phyloP scores from a whole-genome alignment of 345 rosid species.

The Pelargonium nanum region DNA sequence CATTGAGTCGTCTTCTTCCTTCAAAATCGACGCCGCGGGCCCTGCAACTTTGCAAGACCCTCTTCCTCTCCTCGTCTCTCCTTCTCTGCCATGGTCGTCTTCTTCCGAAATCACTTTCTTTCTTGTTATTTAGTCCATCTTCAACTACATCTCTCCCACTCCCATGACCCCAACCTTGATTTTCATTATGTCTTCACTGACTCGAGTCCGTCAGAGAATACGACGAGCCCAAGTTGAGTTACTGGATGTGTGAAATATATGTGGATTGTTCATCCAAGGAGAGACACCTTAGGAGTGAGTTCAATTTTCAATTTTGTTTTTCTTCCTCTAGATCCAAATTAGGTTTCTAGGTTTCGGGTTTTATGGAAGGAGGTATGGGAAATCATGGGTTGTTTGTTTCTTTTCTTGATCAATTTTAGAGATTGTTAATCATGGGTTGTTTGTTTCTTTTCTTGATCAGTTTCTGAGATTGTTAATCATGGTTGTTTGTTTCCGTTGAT shows the following conservation, averaged over 20 bases:
- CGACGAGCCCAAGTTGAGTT: no score
- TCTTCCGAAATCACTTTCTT: no score
- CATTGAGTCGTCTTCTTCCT: no score
- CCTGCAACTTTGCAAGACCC: no score
- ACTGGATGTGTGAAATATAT: no score
- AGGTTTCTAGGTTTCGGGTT: slow-evolving; percentile 3
- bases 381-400: not conserved
- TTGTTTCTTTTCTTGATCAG: not conserved
- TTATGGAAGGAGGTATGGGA: not conserved
- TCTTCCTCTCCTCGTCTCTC: no score
- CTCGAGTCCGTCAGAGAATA: slow-evolving; percentile 88
- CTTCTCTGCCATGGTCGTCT: no score
- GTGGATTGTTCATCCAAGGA: slow-evolving; percentile 98
- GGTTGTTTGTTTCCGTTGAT: not conserved
- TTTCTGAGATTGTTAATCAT: slow-evolving; percentile 45
- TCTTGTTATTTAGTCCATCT: no score
- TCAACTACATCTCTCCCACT: no score
- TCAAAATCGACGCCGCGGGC: no score
- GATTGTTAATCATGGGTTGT: slow-evolving; percentile 16
- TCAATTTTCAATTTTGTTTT: not conserved
- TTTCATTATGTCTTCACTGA: no score
- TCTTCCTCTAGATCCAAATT: slow-evolving; percentile 17
- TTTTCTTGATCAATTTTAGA: slow-evolving; percentile 27
- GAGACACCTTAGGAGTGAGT: slow-evolving; percentile 80
- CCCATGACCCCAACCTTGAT: no score